These are phyloP conservation scores for Phytomonas serpens DNA, from an alignment of 208 protist genomes.

Conservation along the genomic window DNA sequence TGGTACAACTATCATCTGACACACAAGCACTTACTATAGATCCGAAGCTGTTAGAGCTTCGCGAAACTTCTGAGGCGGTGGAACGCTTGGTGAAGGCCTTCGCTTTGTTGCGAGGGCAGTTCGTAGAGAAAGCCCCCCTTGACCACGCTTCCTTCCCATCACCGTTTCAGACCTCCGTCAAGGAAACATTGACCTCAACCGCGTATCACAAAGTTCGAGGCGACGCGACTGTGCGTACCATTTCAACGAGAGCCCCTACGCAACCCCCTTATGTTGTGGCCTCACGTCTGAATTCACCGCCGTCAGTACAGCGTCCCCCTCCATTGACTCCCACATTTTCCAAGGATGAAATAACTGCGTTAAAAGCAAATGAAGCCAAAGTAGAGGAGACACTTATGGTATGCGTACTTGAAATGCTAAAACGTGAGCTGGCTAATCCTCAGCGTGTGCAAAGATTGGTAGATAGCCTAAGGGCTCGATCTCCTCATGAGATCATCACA, in stretches of 20 bases:
- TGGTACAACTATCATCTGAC: slow-evolving; percentile 4
- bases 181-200: not conserved
- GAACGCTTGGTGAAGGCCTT: slow-evolving; percentile 77
- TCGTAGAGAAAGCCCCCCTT: slow-evolving; percentile 1
- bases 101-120: slow-evolving; percentile 49
- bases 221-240: not conserved
- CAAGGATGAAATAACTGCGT: slow-evolving; percentile 9
- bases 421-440: not conserved
- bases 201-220: not conserved
- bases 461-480: slow-evolving; percentile 12
- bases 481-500: slow-evolving; percentile 22
- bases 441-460: not conserved
- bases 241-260: not conserved
- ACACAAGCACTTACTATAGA: slow-evolving; percentile 20
- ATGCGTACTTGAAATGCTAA: slow-evolving; percentile 25
- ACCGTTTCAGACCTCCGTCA: not conserved
- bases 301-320: not conserved
- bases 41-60: slow-evolving; percentile 34
- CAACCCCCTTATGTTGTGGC: not conserved
- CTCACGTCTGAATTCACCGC: not conserved
- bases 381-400: slow-evolving; percentile 21
- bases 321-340: not conserved
- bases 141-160: not conserved
- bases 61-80: slow-evolving; percentile 78
- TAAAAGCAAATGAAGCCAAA: slow-evolving; percentile 11